Evolutionary conservation across 805 yeast species (phyloP).

Genomic region (Metschnikowia noctiluminum): DNA sequence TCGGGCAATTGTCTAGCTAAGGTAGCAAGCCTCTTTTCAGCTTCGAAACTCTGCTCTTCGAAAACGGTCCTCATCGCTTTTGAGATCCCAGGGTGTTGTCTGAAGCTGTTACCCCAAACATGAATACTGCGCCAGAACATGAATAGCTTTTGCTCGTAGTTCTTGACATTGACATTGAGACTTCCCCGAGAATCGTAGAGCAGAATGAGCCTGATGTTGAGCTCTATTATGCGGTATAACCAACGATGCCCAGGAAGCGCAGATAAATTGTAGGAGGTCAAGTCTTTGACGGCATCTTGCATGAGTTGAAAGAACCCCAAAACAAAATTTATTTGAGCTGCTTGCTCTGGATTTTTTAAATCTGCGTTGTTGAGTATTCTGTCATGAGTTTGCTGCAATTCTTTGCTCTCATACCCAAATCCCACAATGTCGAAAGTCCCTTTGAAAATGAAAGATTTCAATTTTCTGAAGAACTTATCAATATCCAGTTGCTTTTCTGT

Average conservation of each 20-base stretch:
- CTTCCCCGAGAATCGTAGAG: background rate
- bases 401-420: background rate
- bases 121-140: background rate
- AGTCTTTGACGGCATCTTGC: background rate
- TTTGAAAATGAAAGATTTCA: background rate
- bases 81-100: background rate
- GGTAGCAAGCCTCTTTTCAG: background rate
- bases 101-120: background rate
- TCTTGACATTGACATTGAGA: background rate
- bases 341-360: background rate
- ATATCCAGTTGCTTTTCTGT: background rate
- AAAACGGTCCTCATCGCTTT: background rate
- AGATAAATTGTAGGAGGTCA: background rate
- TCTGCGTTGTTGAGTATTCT: background rate
- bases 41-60: background rate
- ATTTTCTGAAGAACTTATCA: background rate
- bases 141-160: background rate
- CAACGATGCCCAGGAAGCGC: background rate
- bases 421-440: conserved; percentile 1
- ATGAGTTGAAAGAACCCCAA: background rate
- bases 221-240: conserved; percentile 1
- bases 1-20: background rate
- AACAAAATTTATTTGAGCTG: background rate
- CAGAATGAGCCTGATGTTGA: conserved; percentile 1
- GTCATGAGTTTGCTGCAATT: background rate